Evolutionary conservation across 2,329 filamentous ascomycete genomes (phyloP).

Genomic region (Arachnomyces sp.): DNA sequence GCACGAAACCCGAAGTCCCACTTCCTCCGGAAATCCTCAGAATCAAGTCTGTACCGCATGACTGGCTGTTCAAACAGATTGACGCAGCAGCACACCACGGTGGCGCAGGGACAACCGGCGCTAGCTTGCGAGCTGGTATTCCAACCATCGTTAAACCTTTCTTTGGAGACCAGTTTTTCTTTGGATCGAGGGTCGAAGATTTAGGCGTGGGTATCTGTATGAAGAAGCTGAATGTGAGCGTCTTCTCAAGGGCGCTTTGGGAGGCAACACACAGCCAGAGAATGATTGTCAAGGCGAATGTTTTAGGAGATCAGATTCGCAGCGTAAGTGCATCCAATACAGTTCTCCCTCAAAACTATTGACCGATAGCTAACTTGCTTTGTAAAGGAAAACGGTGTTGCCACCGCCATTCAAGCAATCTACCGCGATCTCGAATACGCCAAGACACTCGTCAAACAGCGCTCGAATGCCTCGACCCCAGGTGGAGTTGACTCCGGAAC

Average conservation of each 20-base stretch:
- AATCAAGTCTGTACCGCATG: constrained; percentile 86
- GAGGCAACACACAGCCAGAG: constrained; percentile 81
- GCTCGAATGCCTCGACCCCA: constrained; percentile 27
- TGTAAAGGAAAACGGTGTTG: constrained; percentile 75
- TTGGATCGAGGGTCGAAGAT: constrained; percentile 80
- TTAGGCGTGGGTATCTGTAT: constrained; percentile 85
- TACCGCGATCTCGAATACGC: constrained; percentile 95
- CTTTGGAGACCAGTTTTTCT: constrained; percentile 98
- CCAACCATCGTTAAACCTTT: constrained; percentile 95
- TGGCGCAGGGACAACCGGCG: constrained; percentile 88
- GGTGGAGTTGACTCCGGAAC: constrained; percentile 26
- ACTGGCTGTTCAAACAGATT: constrained; percentile 91
- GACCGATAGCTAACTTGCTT: constrained; percentile 15
- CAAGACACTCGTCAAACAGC: constrained; percentile 66
- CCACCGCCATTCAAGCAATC: constrained; percentile 79
- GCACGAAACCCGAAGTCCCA: constrained; percentile 55
- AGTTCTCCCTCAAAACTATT: constrained; percentile 9
- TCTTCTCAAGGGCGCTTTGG: constrained; percentile 81
- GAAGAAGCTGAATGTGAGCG: constrained; percentile 78
- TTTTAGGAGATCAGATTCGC: constrained; percentile 79
- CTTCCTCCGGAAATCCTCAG: constrained; percentile 73
- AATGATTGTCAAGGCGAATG: constrained; percentile 79
- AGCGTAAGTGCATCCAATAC: constrained; percentile 48
- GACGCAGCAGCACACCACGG: constrained; percentile 93
- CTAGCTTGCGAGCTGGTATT: constrained; percentile 79